Evolutionary conservation across 495 filamentous ascomycete species (phyloP).

Genomic region (Annulohypoxylon stygium): DNA sequence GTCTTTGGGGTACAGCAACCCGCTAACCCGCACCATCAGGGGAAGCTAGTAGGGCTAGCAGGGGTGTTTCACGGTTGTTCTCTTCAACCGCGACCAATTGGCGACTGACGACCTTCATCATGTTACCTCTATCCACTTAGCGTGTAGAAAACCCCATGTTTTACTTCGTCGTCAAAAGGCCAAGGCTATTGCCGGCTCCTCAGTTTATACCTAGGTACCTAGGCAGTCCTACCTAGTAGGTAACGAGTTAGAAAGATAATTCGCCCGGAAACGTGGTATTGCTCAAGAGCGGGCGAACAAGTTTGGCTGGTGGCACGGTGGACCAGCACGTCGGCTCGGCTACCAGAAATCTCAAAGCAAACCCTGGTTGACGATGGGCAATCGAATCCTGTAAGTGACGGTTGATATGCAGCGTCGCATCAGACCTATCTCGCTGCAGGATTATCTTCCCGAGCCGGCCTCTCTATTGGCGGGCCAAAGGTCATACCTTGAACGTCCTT

Average conservation of each 20-base stretch:
- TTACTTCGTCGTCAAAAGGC: constrained; percentile 5
- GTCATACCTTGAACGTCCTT: not conserved
- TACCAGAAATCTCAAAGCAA: constrained; percentile 1
- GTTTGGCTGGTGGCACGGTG: not conserved
- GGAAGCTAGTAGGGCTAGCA: constrained; percentile 22
- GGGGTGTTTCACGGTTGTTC: constrained; percentile 6
- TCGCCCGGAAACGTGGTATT: not conserved
- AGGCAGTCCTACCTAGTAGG: not conserved
- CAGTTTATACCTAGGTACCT: not conserved
- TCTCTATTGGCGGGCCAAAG: not conserved
- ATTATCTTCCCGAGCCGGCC: constrained; percentile 24
- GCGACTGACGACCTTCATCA: constrained; percentile 18
- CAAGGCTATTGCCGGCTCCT: not conserved
- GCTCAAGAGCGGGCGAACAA: not conserved
- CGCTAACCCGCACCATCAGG: constrained; percentile 9
- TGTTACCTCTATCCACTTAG: constrained; percentile 7
- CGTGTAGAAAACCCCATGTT: constrained; percentile 6
- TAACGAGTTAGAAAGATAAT: not conserved
- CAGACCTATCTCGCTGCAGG: constrained; percentile 22
- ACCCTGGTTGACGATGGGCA: constrained; percentile 5
- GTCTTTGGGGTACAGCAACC: constrained; percentile 21
- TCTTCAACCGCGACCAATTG: constrained; percentile 41
- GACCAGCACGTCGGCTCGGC: constrained; percentile 7
- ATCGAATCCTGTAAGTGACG: constrained; percentile 10
- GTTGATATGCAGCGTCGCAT: constrained; percentile 43